phyloP scores from a whole-genome alignment of 2,329 filamentous ascomycete species.

The Proliferodiscus dingleyae region DNA sequence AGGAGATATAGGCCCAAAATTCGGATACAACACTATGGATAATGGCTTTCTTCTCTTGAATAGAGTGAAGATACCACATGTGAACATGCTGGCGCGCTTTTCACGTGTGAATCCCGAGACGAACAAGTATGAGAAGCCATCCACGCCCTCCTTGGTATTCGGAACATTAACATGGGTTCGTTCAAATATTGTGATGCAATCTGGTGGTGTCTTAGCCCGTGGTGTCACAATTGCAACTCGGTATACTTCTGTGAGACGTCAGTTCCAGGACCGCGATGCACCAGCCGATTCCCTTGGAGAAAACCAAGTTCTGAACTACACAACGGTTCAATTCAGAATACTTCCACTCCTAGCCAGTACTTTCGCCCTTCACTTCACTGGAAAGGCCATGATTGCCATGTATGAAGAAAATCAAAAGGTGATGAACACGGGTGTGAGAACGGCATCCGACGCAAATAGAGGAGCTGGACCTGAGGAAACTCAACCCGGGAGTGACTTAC shows the following conservation, averaged over 20 bases:
- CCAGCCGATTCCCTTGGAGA: slow-evolving; percentile 53
- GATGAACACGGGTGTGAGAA: slow-evolving; percentile 46
- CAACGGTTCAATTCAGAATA: slow-evolving; percentile 71
- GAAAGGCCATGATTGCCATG: slow-evolving; percentile 68
- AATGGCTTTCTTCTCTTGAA: slow-evolving; percentile 78
- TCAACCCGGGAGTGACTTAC: slow-evolving; percentile 58
- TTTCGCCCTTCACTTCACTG: slow-evolving; percentile 76
- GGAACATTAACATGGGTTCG: slow-evolving; percentile 74
- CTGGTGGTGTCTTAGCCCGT: slow-evolving; percentile 65
- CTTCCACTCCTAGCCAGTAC: slow-evolving; percentile 68
- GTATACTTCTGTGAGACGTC: slow-evolving; percentile 68
- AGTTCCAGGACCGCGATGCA: slow-evolving; percentile 72
- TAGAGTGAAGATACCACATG: slow-evolving; percentile 68
- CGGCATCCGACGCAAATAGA: slow-evolving; percentile 39
- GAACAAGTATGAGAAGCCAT: slow-evolving; percentile 61
- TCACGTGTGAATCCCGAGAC: slow-evolving; percentile 64
- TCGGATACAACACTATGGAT: slow-evolving; percentile 51
- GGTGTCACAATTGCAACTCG: slow-evolving; percentile 75
- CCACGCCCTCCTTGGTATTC: slow-evolving; percentile 64
- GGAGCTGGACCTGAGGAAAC: slow-evolving; percentile 65
- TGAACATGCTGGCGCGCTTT: slow-evolving; percentile 69
- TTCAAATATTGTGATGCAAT: slow-evolving; percentile 67
- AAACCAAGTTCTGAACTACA: slow-evolving; percentile 75
- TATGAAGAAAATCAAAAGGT: slow-evolving; percentile 69
- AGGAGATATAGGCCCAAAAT: slow-evolving; percentile 74